Percentiles rank a stretch among this genome's conserved stretches.
Evolutionary conservation across 164 flowering plant genomes (phyloP).

Genomic region (Umbellularia californica): DNA sequence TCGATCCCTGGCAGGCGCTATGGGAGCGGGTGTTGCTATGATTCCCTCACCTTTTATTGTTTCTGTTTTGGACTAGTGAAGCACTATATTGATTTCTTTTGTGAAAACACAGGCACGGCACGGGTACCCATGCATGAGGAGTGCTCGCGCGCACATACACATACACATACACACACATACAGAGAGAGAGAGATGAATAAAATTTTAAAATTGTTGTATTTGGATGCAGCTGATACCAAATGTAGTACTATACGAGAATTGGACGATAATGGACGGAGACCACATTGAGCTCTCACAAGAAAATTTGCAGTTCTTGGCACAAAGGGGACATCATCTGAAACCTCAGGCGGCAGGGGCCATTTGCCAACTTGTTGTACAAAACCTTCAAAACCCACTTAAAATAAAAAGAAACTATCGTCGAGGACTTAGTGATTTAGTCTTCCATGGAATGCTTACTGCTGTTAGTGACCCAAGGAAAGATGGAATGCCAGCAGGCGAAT

Average conservation of each 20-base stretch:
- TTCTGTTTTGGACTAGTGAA: too few species aligned
- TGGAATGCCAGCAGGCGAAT: slow-evolving; percentile 76
- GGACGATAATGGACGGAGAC: slow-evolving; percentile 70
- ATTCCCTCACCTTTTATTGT: too few species aligned
- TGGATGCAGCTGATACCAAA: slow-evolving; percentile 81
- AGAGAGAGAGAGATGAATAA: neutral
- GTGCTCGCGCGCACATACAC: neutral
- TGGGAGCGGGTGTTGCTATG: too few species aligned
- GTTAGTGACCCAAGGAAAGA: slow-evolving; percentile 86
- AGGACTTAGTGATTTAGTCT: slow-evolving; percentile 6
- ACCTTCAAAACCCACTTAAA: slow-evolving; percentile 23
- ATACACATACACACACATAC: too few species aligned
- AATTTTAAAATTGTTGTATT: neutral
- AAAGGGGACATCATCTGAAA: slow-evolving; percentile 64
- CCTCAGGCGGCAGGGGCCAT: slow-evolving; percentile 52
- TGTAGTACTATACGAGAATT: slow-evolving; percentile 67
- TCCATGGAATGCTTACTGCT: slow-evolving; percentile 66
- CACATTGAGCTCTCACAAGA: slow-evolving; percentile 65
- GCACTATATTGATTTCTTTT: too few species aligned
- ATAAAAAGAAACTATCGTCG: slow-evolving; percentile 30
- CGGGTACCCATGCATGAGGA: neutral
- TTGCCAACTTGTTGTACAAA: slow-evolving; percentile 77
- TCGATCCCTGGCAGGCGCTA: too few species aligned
- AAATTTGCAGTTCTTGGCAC: slow-evolving; percentile 47
- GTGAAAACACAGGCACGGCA: too few species aligned